Evolutionary conservation across 108 stramenopile genomes (phyloP), one percentile per base, ranked within the genome.

Genomic region (Cyclotella cryptica): DNA sequence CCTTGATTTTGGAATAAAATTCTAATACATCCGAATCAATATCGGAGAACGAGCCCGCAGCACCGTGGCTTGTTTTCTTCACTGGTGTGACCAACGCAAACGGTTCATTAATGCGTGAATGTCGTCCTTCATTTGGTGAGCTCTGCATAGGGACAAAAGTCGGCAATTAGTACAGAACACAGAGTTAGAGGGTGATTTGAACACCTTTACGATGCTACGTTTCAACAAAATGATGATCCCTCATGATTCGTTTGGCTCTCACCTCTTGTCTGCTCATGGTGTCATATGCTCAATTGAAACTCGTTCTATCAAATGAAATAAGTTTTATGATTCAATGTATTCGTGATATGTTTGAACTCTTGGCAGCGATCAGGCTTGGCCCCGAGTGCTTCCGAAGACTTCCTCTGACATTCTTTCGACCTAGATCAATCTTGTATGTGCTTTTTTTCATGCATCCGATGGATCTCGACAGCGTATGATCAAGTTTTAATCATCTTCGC

Each of bases 41-140:
- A 22, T 42, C 51, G 21, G 74, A 44, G 24, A 66, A 46, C 9
- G 65, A 62, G 12, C 35, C 55, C 12, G 3, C 24, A 19, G 29
- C 60, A 73, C 14, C 13, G 0, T 29, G 51, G 5, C 47, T 45
- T 13, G 55, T 7, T 57, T 41, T 66, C 51, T 78, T 52, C 30
- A 63, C 62, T 21, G 75, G 75, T 61, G 75, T 77, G 29, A 77
- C 67, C 30, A 77, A 14, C 5, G 75, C 67, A 51, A 46, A 77
- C 19, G 53, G 30, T 19, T 52, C 40, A 22, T 53, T 0, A 11
- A 28, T 42, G 3, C 26, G 39, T 21, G 26, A 3, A 13, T 45
- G 60, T 24, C 52, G 29, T 44, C 11, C 75, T 43, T 68, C 46
- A 24, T 3, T 28, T 14, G 39, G 58, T 22, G 30, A 60, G 22